A percentile compares a stretch with the other conserved stretches of the same genome.
phyloP scores from a whole-genome alignment of 495 filamentous ascomycete species.

The Trichocladium antarcticum region DNA sequence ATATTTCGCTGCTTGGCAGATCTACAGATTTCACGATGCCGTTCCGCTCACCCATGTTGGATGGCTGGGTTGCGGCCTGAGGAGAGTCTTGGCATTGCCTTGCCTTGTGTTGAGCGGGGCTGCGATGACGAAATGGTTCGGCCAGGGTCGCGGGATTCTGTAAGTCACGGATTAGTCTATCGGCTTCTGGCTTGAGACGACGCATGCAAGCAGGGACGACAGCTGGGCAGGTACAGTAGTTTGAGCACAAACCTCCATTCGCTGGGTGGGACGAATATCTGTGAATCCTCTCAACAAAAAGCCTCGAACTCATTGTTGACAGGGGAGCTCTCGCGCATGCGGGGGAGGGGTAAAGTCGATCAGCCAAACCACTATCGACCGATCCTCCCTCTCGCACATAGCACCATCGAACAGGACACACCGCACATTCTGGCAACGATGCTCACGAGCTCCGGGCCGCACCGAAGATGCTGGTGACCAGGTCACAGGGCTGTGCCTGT shows the following conservation, averaged over 20 bases:
- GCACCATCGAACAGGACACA: background rate
- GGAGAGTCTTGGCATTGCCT: background rate
- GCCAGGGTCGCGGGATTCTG: background rate
- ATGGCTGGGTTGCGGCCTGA: too few relatives aligned
- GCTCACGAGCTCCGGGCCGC: background rate
- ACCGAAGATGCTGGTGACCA: background rate
- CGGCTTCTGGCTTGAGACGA: too few relatives aligned
- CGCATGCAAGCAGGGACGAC: too few relatives aligned
- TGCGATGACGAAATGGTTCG: constrained; percentile 7
- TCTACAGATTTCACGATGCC: too few relatives aligned
- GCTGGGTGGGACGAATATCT: too few relatives aligned
- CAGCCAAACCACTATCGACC: background rate
- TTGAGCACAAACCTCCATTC: too few relatives aligned
- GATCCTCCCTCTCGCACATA: background rate
- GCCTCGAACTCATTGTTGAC: background rate
- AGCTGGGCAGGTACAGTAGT: too few relatives aligned
- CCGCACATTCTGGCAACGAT: background rate
- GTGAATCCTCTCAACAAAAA: background rate
- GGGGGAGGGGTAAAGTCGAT: constrained; percentile 11
- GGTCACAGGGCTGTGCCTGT: constrained; percentile 10
- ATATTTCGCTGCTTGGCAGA: too few relatives aligned
- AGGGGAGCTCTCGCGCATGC: background rate
- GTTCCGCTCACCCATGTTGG: too few relatives aligned
- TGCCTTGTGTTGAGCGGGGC: background rate
- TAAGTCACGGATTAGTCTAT: too few relatives aligned